Conservation (phyloP, 805 yeast genomes). For the Pichia gijzeniarum region DNA sequence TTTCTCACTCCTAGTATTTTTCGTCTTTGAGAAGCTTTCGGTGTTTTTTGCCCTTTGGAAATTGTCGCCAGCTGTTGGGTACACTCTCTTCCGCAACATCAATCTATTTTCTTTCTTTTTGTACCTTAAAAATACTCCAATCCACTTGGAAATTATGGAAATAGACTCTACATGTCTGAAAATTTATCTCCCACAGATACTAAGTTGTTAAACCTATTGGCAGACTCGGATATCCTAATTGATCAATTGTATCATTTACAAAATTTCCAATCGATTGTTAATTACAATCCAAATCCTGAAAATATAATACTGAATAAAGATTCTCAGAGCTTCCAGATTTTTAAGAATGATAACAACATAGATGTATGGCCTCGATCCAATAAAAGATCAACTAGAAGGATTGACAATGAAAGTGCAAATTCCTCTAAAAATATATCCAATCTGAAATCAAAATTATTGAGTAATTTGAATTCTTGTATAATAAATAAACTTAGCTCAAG, state of each 20-base stretch:
- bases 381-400: conserved; percentile 10
- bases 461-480: neutral
- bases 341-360: conserved; percentile 29
- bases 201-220: conserved; percentile 4
- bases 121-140: conserved; percentile 2
- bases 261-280: conserved; percentile 53
- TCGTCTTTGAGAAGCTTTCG: too few relatives aligned
- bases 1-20: too few relatives aligned
- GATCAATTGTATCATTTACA: conserved; percentile 60
- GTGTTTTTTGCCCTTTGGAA: neutral
- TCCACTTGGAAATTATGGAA: conserved; percentile 3
- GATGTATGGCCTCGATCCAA: conserved; percentile 31
- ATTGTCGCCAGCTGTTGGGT: neutral
- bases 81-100: neutral
- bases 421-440: conserved; percentile 14
- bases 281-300: conserved; percentile 47
- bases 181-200: conserved; percentile 6
- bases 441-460: conserved; percentile 18
- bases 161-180: conserved; percentile 5
- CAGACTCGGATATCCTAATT: conserved; percentile 18
- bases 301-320: conserved; percentile 26
- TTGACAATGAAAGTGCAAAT: neutral
- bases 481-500: neutral
- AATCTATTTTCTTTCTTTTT: neutral
- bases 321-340: conserved; percentile 30